Percentiles rank a stretch among this genome's conserved stretches.
These are phyloP conservation scores for Phialocephala sp. DNA, from an alignment of 2,329 filamentous ascomycete species.

Conservation along the genomic window DNA sequence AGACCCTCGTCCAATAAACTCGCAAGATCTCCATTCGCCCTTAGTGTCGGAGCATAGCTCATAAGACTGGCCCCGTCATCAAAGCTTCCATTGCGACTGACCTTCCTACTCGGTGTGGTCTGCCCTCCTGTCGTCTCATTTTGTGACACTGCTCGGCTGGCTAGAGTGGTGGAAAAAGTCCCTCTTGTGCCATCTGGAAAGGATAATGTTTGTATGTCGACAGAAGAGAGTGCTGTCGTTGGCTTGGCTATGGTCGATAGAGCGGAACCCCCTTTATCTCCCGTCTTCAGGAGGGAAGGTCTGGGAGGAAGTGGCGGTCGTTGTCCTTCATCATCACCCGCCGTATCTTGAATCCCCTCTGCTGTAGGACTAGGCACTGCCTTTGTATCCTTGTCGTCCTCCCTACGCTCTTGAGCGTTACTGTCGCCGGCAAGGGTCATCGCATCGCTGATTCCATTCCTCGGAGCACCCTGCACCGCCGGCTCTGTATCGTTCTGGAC, in stretches of 20 bases:
- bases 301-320: conserved; percentile 54
- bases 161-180: conserved; percentile 58
- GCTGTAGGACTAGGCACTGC: background rate
- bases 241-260: conserved; percentile 64
- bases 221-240: conserved; percentile 83
- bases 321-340: conserved; percentile 39
- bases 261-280: conserved; percentile 39
- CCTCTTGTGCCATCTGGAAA: conserved; percentile 73
- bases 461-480: conserved; percentile 28
- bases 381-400: background rate
- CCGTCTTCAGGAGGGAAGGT: conserved; percentile 43
- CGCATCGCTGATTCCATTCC: conserved; percentile 33
- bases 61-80: conserved; percentile 56
- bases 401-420: conserved; percentile 21
- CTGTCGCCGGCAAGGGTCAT: conserved; percentile 34
- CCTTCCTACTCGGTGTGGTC: conserved; percentile 38
- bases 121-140: conserved; percentile 36
- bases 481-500: conserved; percentile 24
- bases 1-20: conserved; percentile 79
- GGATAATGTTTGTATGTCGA: conserved; percentile 79
- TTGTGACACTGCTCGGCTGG: conserved; percentile 38
- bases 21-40: conserved; percentile 73
- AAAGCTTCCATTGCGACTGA: conserved; percentile 49
- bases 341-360: background rate
- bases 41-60: conserved; percentile 53